These are phyloP conservation scores for Hygrocybe coccinea DNA, from an alignment of 768 basidiomycete genomes.

Conservation along the genomic window DNA sequence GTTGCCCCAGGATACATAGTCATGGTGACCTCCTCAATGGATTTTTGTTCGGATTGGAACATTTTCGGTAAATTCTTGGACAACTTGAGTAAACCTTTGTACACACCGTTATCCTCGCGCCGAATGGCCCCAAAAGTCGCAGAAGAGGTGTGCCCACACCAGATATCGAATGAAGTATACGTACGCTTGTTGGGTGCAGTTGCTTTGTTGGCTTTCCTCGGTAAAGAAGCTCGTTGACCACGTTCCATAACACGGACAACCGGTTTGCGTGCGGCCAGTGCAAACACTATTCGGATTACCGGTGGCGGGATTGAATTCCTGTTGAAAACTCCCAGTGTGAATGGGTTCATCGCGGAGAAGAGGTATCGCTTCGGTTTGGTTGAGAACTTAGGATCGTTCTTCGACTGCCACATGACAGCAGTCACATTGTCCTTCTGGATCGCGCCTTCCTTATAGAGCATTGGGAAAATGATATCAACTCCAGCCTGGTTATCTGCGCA, in stretches of 20 bases:
- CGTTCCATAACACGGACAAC: slow-evolving; percentile 4
- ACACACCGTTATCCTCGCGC: neutral
- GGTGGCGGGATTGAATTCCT: neutral
- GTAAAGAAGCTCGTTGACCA: neutral
- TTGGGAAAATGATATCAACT: slow-evolving; percentile 23
- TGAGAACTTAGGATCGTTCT: slow-evolving; percentile 19
- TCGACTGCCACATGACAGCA: slow-evolving; percentile 25
- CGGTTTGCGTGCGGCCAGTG: neutral
- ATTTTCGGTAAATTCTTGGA: neutral
- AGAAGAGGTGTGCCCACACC: slow-evolving; percentile 4
- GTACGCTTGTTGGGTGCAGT: neutral
- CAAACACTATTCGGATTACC: slow-evolving; percentile 3
- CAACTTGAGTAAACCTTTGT: neutral
- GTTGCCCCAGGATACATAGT: neutral
- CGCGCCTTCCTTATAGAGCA: slow-evolving; percentile 9
- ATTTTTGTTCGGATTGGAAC: neutral
- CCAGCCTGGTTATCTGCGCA: slow-evolving; percentile 22
- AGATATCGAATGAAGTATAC: slow-evolving; percentile 7
- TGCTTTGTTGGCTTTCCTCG: neutral
- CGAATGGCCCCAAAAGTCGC: slow-evolving; percentile 5
- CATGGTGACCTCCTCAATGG: neutral
- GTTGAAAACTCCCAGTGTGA: slow-evolving; percentile 6
- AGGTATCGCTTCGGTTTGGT: slow-evolving; percentile 9
- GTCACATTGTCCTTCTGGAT: slow-evolving; percentile 16
- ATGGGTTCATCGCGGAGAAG: slow-evolving; percentile 25